Evolutionary conservation across 2,329 filamentous ascomycete species (phyloP).

Genomic region (Pseudogymnoascus sp.): DNA sequence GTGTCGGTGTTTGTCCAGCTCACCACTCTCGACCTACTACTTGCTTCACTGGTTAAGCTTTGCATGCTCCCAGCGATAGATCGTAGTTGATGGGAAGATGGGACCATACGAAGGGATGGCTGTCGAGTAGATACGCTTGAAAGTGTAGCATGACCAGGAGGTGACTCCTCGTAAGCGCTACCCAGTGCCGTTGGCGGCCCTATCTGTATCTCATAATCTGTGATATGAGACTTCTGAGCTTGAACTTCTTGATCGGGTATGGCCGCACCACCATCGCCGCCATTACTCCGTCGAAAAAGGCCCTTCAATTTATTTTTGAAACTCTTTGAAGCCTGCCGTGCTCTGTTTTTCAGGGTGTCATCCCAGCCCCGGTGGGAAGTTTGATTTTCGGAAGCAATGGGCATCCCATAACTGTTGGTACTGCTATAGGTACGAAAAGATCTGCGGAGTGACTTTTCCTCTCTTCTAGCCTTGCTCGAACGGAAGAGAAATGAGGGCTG

Average conservation of each 20-base stretch:
- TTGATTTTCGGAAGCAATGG: constrained; percentile 24
- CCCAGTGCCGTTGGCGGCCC: constrained; percentile 22
- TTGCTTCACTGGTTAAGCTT: constrained; percentile 38
- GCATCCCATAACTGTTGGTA: constrained; percentile 29
- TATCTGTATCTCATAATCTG: constrained; percentile 17
- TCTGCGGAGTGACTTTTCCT: constrained; percentile 35
- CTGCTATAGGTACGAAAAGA: constrained; percentile 44
- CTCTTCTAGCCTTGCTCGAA: constrained; percentile 22
- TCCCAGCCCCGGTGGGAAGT: constrained; percentile 23
- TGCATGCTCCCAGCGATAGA: constrained; percentile 50
- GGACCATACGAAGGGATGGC: constrained; percentile 43
- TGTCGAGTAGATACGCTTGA: constrained; percentile 40
- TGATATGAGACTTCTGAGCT: constrained; percentile 30
- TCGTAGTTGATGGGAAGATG: constrained; percentile 39
- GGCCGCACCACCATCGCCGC: constrained; percentile 25
- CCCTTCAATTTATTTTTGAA: constrained; percentile 55
- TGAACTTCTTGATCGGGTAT: constrained; percentile 48
- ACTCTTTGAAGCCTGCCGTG: constrained; percentile 54
- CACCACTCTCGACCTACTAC: constrained; percentile 58
- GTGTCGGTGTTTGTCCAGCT: constrained; percentile 59
- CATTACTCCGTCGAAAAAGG: constrained; percentile 42
- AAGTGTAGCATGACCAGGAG: constrained; percentile 27
- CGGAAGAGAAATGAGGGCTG: constrained; percentile 41
- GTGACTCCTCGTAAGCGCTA: constrained; percentile 35
- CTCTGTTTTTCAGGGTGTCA: constrained; percentile 41